Conservation (phyloP, 1,139 yeast genomes). For the Magnusiomyces suaveolens region DNA sequence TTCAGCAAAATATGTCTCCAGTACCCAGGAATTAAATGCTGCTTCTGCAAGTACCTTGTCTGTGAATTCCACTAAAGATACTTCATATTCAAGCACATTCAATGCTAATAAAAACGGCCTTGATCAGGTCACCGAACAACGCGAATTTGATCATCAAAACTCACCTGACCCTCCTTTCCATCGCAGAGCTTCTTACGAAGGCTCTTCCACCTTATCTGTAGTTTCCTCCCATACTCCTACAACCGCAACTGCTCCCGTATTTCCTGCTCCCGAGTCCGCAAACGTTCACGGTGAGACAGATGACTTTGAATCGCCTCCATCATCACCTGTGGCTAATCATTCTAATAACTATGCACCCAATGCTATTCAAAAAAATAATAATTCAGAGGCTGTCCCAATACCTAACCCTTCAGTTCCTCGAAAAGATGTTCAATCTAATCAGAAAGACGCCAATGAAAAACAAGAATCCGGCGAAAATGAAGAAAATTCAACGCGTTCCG, state of each 20-base stretch:
- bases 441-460: not conserved
- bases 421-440: not conserved
- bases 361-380: too few relatives aligned
- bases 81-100: too few relatives aligned
- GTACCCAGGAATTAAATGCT: constrained; percentile 8
- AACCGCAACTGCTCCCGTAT: not conserved
- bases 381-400: too few relatives aligned
- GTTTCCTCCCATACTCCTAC: constrained; percentile 10
- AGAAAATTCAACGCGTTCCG: not conserved
- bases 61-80: not conserved
- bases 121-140: too few relatives aligned
- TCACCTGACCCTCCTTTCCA: not conserved
- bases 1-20: not conserved
- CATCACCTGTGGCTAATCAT: too few relatives aligned
- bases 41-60: constrained; percentile 7
- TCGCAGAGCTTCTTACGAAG: constrained; percentile 3
- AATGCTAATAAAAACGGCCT: too few relatives aligned
- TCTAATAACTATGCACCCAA: too few relatives aligned
- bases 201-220: constrained; percentile 4
- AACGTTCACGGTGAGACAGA: not conserved
- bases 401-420: too few relatives aligned
- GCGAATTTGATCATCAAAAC: not conserved
- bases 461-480: not conserved
- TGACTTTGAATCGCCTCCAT: not conserved
- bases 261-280: constrained; percentile 7